Conservation (phyloP, 345 rosid genomes). For the Boechera stricta region DNA sequence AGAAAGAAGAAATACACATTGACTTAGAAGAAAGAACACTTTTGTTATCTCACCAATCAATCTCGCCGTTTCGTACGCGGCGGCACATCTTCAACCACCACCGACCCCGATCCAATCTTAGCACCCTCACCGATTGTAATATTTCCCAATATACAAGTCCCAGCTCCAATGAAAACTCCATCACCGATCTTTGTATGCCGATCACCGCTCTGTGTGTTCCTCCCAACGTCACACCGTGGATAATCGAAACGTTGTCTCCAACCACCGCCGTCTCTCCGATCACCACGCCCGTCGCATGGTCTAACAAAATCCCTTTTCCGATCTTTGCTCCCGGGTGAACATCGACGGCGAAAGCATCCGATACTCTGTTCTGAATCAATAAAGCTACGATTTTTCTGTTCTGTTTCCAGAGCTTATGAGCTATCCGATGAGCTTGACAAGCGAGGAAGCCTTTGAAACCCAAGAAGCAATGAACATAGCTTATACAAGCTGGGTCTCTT, state of each 20-base stretch:
- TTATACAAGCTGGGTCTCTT: slow-evolving; percentile 85
- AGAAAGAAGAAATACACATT: no score
- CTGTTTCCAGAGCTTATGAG: slow-evolving; percentile 74
- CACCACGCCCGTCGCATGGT: slow-evolving; percentile 83
- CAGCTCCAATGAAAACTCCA: slow-evolving; percentile 89
- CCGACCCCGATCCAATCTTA: slow-evolving; percentile 88
- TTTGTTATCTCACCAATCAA: slow-evolving; percentile 71
- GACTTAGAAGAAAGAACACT: background rate
- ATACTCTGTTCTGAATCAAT: slow-evolving; percentile 76
- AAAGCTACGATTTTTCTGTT: slow-evolving; percentile 64
- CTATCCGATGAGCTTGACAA: slow-evolving; percentile 75
- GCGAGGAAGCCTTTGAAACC: slow-evolving; percentile 82
- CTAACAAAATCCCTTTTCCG: slow-evolving; percentile 72
- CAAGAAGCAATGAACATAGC: slow-evolving; percentile 75
- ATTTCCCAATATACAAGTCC: slow-evolving; percentile 87
- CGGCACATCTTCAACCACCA: slow-evolving; percentile 83
- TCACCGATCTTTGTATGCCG: slow-evolving; percentile 91
- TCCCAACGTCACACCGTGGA: slow-evolving; percentile 87
- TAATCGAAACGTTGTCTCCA: slow-evolving; percentile 84
- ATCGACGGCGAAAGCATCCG: slow-evolving; percentile 74
- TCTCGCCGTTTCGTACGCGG: slow-evolving; percentile 77
- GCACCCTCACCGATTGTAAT: slow-evolving; percentile 51
- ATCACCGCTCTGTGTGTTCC: slow-evolving; percentile 78
- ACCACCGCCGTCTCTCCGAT: slow-evolving; percentile 93
- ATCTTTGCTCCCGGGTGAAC: slow-evolving; percentile 87